Conservation (phyloP, 768 basidiomycete genomes). For the Lepiota venenata region DNA sequence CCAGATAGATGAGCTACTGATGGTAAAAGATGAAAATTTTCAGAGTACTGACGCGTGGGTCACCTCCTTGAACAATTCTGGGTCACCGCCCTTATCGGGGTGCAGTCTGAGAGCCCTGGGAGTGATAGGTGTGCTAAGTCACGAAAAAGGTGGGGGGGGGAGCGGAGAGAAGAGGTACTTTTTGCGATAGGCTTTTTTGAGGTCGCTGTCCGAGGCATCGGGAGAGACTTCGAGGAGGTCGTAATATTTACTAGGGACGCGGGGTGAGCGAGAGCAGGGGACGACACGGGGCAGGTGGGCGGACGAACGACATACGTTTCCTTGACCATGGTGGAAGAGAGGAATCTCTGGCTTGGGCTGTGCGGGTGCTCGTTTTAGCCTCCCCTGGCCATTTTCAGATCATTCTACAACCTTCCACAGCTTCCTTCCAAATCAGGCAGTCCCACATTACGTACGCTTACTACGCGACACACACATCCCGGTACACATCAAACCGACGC, state of each 20-base stretch:
- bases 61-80: constrained; percentile 96
- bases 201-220: constrained; percentile 75
- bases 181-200: constrained; percentile 96
- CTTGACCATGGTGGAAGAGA: constrained; percentile 51
- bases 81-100: constrained; percentile 95
- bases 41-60: constrained; percentile 82
- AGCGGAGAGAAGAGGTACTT: constrained; percentile 51
- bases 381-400: constrained; percentile 30
- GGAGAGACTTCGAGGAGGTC: constrained; percentile 87
- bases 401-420: constrained; percentile 43
- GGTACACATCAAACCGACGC: constrained; percentile 90
- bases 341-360: too few species aligned
- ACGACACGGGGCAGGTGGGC: constrained; percentile 3
- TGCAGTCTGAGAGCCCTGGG: constrained; percentile 78
- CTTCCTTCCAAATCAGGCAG: constrained; percentile 37
- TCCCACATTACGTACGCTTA: background rate
- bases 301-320: constrained; percentile 64
- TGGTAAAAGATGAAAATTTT: background rate
- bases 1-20: background rate
- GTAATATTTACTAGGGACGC: constrained; percentile 73
- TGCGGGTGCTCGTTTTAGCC: constrained; percentile 26
- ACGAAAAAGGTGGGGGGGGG: constrained; percentile 7
- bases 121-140: constrained; percentile 10
- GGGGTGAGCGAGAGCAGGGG: constrained; percentile 10
- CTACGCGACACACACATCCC: constrained; percentile 44